A percentile compares a stretch with the other conserved stretches of the same genome.
phyloP scores from a whole-genome alignment of 208 protist genomes.

The Trypanosoma cruzi region DNA sequence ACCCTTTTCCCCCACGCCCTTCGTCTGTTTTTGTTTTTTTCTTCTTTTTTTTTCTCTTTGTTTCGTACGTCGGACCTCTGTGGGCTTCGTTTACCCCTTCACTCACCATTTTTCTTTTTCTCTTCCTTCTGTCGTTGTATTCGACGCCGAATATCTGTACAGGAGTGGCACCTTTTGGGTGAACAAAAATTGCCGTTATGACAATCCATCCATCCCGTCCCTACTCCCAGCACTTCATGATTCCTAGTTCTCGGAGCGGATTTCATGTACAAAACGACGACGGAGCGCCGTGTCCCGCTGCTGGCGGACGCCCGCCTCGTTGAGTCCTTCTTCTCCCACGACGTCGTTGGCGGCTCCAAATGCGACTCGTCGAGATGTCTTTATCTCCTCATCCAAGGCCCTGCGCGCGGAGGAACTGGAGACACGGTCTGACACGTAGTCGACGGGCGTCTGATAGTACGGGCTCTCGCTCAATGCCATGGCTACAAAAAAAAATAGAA shows the following conservation, averaged over 20 bases:
- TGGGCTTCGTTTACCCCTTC: not conserved
- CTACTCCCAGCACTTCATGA: not conserved
- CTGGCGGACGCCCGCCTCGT: constrained; percentile 70
- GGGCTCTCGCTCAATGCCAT: constrained; percentile 58
- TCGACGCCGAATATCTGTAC: not conserved
- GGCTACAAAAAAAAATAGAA: constrained; percentile 71
- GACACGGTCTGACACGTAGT: constrained; percentile 76
- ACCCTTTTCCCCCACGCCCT: too few species aligned
- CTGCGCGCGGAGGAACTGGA: constrained; percentile 48
- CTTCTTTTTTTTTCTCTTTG: not conserved
- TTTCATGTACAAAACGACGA: constrained; percentile 77
- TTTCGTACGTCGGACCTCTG: not conserved
- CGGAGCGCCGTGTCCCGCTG: constrained; percentile 84
- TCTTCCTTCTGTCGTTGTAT: not conserved
- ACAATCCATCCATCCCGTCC: not conserved
- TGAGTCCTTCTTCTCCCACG: constrained; percentile 78
- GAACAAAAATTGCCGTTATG: not conserved
- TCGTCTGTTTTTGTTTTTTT: not conserved
- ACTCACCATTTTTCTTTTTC: too few species aligned
- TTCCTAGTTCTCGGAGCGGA: constrained; percentile 39
- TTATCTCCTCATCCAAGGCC: constrained; percentile 64
- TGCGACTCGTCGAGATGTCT: constrained; percentile 52
- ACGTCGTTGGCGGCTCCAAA: constrained; percentile 66
- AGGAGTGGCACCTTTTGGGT: not conserved
- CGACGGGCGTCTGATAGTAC: constrained; percentile 48